A percentile compares a stretch with the other conserved stretches of the same genome.
phyloP scores from a whole-genome alignment of 306 rosid species.

The Cyamopsis tetragonoloba region DNA sequence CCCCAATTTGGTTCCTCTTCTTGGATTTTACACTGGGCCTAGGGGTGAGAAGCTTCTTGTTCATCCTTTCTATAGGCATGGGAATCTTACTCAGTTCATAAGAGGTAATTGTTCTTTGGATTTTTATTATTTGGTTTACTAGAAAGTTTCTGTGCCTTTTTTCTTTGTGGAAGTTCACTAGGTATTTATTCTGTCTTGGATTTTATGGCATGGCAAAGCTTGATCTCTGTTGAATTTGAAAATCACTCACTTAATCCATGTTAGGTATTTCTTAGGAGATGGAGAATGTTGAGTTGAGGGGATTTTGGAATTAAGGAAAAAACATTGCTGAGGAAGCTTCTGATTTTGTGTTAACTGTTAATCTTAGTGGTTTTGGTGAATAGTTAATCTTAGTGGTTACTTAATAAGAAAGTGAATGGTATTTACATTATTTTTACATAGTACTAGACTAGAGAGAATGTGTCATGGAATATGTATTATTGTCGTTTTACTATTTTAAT shows the following conservation, averaged over 20 bases:
- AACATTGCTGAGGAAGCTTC: background rate
- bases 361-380: background rate
- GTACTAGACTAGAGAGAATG: background rate
- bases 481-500: background rate
- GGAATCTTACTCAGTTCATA: conserved; percentile 72
- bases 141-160: background rate
- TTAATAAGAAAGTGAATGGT: background rate
- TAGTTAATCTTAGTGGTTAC: background rate
- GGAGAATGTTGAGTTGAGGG: conserved; percentile 13
- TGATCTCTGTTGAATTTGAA: conserved; percentile 16
- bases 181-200: background rate
- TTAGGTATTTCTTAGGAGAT: conserved; percentile 13
- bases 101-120: conserved; percentile 51
- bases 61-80: conserved; percentile 70
- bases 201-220: conserved; percentile 3
- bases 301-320: conserved; percentile 8
- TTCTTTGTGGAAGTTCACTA: conserved; percentile 14
- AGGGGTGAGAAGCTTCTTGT: conserved; percentile 96
- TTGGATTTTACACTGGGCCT: conserved; percentile 88
- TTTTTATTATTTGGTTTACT: conserved; percentile 11
- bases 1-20: conserved; percentile 82
- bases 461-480: background rate
- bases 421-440: background rate
- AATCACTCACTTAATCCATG: background rate
- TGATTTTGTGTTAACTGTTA: background rate